Conservation (phyloP, 129 eudicot genomes). For the Tagetes erecta region DNA sequence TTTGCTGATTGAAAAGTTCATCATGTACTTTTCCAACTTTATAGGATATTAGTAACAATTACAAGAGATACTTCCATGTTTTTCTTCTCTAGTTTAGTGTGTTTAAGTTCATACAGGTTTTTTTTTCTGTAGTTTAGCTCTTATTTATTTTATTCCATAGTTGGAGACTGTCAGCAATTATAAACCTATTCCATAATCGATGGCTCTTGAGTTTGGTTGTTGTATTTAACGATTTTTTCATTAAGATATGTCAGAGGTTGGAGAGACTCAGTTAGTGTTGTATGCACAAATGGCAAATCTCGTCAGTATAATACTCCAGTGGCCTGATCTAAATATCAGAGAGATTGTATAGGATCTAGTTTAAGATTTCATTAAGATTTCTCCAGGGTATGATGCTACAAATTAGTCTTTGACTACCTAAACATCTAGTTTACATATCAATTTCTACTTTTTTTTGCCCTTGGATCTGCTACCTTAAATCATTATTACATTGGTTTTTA, state of each 20-base stretch:
- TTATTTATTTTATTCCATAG: too few species aligned
- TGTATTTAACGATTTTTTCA: constrained; percentile 36
- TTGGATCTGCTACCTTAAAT: constrained; percentile 2
- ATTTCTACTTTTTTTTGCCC: background rate
- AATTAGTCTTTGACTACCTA: constrained; percentile 16
- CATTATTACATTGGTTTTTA: background rate
- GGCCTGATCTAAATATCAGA: constrained; percentile 71
- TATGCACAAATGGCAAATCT: constrained; percentile 99
- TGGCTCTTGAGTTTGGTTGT: too few species aligned
- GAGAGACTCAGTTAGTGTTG: constrained; percentile 67
- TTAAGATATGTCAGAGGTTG: constrained; percentile 73
- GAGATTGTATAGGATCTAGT: constrained; percentile 91
- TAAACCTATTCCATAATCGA: too few species aligned
- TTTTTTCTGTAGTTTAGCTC: too few species aligned
- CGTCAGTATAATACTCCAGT: constrained; percentile 71
- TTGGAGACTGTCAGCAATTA: too few species aligned
- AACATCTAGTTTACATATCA: background rate
- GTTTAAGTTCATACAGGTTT: too few species aligned
- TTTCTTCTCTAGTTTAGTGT: too few species aligned
- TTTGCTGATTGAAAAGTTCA: too few species aligned
- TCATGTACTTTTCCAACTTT: too few species aligned
- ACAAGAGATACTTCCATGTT: too few species aligned
- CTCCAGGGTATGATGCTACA: constrained; percentile 63
- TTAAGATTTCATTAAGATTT: too few species aligned
- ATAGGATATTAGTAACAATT: too few species aligned